Evolutionary conservation across 1,139 yeast species (phyloP).

Genomic region (Yamadazyma oceani): DNA sequence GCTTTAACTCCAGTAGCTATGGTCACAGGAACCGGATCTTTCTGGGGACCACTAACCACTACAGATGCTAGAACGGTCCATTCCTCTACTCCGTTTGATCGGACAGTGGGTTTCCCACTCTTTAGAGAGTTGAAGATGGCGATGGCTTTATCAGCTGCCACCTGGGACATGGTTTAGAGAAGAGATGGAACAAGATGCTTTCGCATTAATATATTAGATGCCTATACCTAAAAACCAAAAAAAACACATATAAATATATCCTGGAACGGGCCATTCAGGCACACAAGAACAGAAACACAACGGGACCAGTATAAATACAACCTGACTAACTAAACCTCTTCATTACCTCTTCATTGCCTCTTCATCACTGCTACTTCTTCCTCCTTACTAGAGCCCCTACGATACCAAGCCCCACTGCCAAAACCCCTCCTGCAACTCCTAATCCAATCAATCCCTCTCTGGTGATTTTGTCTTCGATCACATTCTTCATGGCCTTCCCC

Average conservation of each 20-base stretch:
- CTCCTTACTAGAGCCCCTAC: conserved; percentile 56
- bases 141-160: conserved; percentile 12
- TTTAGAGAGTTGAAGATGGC: conserved; percentile 10
- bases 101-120: conserved; percentile 14
- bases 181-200: too few relatives aligned
- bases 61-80: conserved; percentile 86
- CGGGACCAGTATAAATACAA: too few relatives aligned
- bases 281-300: too few relatives aligned
- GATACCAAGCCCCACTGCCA: conserved; percentile 78
- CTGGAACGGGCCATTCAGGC: too few relatives aligned
- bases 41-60: conserved; percentile 39
- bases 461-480: conserved; percentile 83
- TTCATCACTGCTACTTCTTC: conserved; percentile 24
- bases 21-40: conserved; percentile 39
- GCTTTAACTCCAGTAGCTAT: conserved; percentile 85
- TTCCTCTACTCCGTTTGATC: conserved; percentile 40
- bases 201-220: too few relatives aligned
- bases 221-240: too few relatives aligned
- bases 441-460: conserved; percentile 86
- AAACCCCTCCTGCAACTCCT: conserved; percentile 79
- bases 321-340: too few relatives aligned
- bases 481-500: conserved; percentile 66
- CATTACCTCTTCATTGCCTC: too few relatives aligned
- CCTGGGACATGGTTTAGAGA: conserved; percentile 6
- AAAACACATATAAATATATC: too few relatives aligned